Evolutionary conservation across 495 filamentous ascomycete genomes (phyloP).

Genomic region (Talaromyces thailandensis): DNA sequence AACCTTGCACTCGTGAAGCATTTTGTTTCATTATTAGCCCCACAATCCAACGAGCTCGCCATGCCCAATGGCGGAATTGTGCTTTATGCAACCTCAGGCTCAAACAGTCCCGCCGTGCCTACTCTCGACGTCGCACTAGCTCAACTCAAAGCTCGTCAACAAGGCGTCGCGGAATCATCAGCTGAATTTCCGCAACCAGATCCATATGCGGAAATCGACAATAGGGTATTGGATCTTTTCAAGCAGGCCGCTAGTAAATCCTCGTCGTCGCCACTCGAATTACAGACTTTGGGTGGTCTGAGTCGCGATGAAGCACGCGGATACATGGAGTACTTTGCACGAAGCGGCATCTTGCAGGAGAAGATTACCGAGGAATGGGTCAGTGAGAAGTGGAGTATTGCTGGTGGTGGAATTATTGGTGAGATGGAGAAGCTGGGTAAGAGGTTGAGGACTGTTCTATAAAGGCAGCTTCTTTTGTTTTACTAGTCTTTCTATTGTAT

Average conservation of each 20-base stretch:
- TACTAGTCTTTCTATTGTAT: background rate
- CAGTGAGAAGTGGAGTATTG: constrained; percentile 75
- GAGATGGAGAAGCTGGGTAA: constrained; percentile 66
- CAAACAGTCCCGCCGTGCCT: constrained; percentile 52
- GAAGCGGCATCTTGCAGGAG: constrained; percentile 67
- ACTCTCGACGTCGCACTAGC: constrained; percentile 57
- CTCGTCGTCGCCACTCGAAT: constrained; percentile 34
- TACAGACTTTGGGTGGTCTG: constrained; percentile 54
- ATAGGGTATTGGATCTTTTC: constrained; percentile 48
- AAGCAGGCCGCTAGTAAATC: constrained; percentile 10
- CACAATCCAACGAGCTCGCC: constrained; percentile 11
- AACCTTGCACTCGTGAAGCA: constrained; percentile 68
- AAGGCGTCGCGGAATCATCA: constrained; percentile 21
- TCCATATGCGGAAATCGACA: constrained; percentile 60
- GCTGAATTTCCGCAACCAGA: constrained; percentile 44
- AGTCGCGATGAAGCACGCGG: constrained; percentile 66
- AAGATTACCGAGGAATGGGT: constrained; percentile 64
- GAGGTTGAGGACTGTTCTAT: constrained; percentile 28
- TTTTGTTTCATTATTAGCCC: constrained; percentile 59
- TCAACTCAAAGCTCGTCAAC: constrained; percentile 35
- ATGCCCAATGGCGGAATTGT: constrained; percentile 75
- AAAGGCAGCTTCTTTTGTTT: background rate
- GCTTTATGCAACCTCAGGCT: constrained; percentile 59
- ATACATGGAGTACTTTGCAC: constrained; percentile 89
- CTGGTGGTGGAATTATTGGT: constrained; percentile 72